Percentiles rank a stretch among this genome's conserved stretches.
Conservation (phyloP, 2,329 filamentous ascomycete genomes). For the Stylonectria norvegica region DNA sequence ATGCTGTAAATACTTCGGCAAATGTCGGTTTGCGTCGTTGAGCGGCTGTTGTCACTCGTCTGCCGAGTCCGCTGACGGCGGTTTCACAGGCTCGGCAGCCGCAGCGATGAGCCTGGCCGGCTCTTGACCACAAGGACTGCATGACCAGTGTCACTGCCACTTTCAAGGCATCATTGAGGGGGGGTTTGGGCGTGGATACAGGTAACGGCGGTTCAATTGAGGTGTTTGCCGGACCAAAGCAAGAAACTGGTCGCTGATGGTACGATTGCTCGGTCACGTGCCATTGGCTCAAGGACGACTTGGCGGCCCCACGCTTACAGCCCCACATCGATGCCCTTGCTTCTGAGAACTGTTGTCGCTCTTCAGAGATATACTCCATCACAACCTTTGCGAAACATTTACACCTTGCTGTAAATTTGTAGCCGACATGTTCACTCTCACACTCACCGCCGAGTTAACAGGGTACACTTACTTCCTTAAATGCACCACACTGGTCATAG, state of each 20-base stretch:
- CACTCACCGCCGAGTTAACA: constrained; percentile 64
- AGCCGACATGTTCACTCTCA: constrained; percentile 61
- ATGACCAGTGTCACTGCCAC: constrained; percentile 42
- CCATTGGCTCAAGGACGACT: not conserved
- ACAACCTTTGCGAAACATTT: constrained; percentile 7
- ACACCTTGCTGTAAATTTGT: constrained; percentile 13
- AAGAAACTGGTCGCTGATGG: constrained; percentile 25
- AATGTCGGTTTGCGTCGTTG: constrained; percentile 48
- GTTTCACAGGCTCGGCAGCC: constrained; percentile 60
- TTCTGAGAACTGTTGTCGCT: constrained; percentile 22
- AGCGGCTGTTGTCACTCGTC: constrained; percentile 48
- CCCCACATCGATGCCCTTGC: no score
- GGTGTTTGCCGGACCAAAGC: constrained; percentile 17
- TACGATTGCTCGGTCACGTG: constrained; percentile 28
- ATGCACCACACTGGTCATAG: no score
- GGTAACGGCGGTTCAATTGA: constrained; percentile 20
- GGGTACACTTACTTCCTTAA: constrained; percentile 52
- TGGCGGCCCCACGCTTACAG: no score
- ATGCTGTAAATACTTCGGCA: constrained; percentile 59
- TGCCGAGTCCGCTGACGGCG: constrained; percentile 45
- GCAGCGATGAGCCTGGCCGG: constrained; percentile 60
- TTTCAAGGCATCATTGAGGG: constrained; percentile 24
- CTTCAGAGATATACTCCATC: constrained; percentile 22
- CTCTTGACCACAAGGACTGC: constrained; percentile 66
- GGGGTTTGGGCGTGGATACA: constrained; percentile 10